A percentile compares a stretch with the other conserved stretches of the same genome.
phyloP scores from a whole-genome alignment of 768 basidiomycete species.

The Mycena olivaceomarginata region DNA sequence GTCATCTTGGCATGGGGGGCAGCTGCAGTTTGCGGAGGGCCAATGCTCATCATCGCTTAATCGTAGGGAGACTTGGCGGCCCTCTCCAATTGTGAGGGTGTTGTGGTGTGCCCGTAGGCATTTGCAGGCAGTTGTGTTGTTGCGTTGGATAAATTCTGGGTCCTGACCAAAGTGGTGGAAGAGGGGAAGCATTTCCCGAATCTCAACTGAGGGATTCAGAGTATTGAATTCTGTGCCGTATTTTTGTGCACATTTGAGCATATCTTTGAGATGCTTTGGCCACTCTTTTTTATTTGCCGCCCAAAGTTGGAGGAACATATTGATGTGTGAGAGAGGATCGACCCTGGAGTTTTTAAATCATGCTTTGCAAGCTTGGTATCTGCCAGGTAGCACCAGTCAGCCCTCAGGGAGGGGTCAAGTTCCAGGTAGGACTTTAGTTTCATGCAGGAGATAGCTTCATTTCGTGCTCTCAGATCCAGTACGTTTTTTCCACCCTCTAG shows the following conservation, averaged over 20 bases:
- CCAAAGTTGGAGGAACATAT: constrained; percentile 10
- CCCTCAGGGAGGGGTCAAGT: too few relatives aligned
- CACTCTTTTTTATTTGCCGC: not conserved
- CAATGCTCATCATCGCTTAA: too few relatives aligned
- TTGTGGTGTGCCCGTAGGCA: not conserved
- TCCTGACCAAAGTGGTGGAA: constrained; percentile 7
- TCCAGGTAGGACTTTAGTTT: constrained; percentile 21
- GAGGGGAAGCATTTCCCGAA: not conserved
- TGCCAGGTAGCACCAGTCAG: not conserved
- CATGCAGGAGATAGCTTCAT: constrained; percentile 31
- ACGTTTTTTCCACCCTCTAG: constrained; percentile 31
- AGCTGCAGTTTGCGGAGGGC: not conserved
- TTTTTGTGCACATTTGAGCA: constrained; percentile 3
- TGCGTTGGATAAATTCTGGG: not conserved
- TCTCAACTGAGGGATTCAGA: not conserved
- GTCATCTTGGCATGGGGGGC: not conserved
- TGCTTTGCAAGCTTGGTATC: not conserved
- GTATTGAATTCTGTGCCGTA: not conserved
- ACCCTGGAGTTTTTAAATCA: not conserved
- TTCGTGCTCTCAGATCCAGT: constrained; percentile 19
- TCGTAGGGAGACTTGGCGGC: too few relatives aligned
- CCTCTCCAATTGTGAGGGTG: not conserved
- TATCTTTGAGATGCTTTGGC: not conserved
- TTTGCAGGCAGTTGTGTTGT: not conserved
- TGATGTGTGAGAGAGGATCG: not conserved